Conservation (phyloP, 75 land plant species). For the Adiantum capillusveneris region DNA sequence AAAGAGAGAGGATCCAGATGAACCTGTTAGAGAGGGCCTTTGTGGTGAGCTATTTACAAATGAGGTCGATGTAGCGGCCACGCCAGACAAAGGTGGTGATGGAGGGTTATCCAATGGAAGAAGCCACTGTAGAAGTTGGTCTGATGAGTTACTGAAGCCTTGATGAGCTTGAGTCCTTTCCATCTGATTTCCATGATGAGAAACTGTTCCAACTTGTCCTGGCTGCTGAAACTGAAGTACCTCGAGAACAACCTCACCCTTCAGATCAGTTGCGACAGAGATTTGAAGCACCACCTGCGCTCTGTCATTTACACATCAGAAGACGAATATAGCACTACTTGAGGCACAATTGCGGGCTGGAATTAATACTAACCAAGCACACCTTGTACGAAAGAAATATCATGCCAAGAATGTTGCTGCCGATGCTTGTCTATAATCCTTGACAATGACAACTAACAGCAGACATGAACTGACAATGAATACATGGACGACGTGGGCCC, state of each 20-base stretch:
- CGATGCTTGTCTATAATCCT: no score
- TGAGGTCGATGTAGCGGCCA: conserved; percentile 31
- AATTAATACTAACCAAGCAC: no score
- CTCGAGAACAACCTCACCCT: conserved; percentile 71
- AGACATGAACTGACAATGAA: no score
- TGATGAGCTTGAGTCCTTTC: background rate
- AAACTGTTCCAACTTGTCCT: background rate
- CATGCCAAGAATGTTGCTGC: no score
- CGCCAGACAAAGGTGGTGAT: conserved; percentile 41
- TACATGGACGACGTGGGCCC: no score
- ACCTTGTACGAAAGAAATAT: no score
- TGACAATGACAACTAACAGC: no score
- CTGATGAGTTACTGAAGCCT: conserved; percentile 30
- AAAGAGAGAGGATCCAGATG: conserved; percentile 72
- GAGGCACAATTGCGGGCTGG: no score
- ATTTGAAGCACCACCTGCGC: conserved; percentile 89
- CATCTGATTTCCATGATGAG: background rate
- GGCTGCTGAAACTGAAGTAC: conserved; percentile 91
- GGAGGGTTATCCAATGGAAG: conserved; percentile 82
- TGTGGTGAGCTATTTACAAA: conserved; percentile 23
- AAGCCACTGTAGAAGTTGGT: conserved; percentile 84
- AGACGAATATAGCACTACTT: no score
- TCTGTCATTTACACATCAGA: conserved; percentile 14
- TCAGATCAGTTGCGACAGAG: conserved; percentile 55
- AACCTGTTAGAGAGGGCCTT: conserved; percentile 30